Percentiles rank a stretch among this genome's conserved stretches.
Evolutionary conservation across 805 yeast genomes (phyloP).

Genomic region (Lachancea dasiensis): DNA sequence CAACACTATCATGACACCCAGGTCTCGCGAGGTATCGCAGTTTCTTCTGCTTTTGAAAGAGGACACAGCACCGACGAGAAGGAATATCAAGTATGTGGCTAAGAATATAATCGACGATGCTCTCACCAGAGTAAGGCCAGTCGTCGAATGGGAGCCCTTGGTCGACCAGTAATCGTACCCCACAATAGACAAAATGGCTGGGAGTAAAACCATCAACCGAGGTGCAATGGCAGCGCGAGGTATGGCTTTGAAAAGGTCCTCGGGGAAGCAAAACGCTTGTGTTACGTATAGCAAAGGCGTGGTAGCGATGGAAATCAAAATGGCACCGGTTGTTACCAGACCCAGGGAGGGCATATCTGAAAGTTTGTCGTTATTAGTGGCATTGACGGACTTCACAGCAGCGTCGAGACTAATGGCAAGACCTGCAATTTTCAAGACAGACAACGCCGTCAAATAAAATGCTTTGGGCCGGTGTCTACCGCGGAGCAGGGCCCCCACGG

Average conservation of each 20-base stretch:
- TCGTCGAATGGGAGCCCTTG: not conserved
- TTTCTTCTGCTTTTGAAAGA: not conserved
- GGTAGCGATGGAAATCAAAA: conserved; percentile 4
- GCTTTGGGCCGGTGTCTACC: not conserved
- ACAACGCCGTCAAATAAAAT: not conserved
- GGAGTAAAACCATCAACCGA: not conserved
- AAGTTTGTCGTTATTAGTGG: not conserved
- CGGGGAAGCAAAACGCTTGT: not conserved
- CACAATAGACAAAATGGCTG: not conserved
- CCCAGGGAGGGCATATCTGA: not conserved
- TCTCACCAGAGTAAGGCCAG: not conserved
- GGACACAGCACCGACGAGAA: not conserved
- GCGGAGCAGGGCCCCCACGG: conserved; percentile 1
- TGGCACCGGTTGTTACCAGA: not conserved
- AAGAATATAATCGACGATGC: conserved; percentile 5
- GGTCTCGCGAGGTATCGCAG: too few relatives aligned
- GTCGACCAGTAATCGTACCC: not conserved
- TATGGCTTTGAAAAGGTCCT: not conserved
- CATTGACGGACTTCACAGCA: conserved; percentile 1
- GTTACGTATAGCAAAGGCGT: conserved; percentile 1
- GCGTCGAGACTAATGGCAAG: not conserved
- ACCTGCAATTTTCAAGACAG: conserved; percentile 4
- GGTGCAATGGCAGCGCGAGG: not conserved
- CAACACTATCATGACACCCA: not conserved
- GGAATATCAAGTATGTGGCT: not conserved